Percentiles rank a stretch among this genome's conserved stretches.
Conservation (phyloP, 768 basidiomycete genomes). For the Xerocomellus intermedius region DNA sequence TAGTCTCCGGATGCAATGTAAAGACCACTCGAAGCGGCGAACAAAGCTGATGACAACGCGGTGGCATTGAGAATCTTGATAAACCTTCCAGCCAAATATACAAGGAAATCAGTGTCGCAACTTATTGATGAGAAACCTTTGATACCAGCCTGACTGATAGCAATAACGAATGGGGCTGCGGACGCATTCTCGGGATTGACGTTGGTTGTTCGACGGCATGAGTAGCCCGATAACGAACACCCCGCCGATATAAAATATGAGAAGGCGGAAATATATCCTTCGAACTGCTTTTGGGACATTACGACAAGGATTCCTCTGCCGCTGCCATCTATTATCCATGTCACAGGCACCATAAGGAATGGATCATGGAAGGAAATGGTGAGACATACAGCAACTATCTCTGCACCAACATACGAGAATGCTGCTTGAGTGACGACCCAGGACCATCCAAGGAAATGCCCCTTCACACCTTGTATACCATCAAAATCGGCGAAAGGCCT, state of each 20-base stretch:
- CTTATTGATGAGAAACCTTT: slow-evolving; percentile 46
- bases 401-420: no score
- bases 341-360: not conserved
- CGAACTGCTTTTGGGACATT: slow-evolving; percentile 36
- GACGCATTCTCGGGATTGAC: slow-evolving; percentile 38
- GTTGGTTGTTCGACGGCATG: slow-evolving; percentile 44
- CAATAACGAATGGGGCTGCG: slow-evolving; percentile 53
- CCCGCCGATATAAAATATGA: slow-evolving; percentile 34
- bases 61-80: slow-evolving; percentile 31
- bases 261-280: slow-evolving; percentile 44
- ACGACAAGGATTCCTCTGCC: slow-evolving; percentile 44
- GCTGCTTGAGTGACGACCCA: no score
- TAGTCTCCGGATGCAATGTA: slow-evolving; percentile 34
- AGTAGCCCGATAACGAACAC: slow-evolving; percentile 45
- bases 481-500: no score
- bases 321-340: slow-evolving; percentile 32
- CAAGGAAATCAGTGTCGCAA: not conserved
- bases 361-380: not conserved
- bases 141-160: slow-evolving; percentile 49
- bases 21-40: slow-evolving; percentile 36
- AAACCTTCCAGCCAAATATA: not conserved
- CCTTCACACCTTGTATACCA: no score
- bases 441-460: no score
- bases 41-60: slow-evolving; percentile 44
- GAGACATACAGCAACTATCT: no score